Base-by-base conservation (phyloP, 1,284 basidiomycete genomes). In the Trichosporon faecale region DNA sequence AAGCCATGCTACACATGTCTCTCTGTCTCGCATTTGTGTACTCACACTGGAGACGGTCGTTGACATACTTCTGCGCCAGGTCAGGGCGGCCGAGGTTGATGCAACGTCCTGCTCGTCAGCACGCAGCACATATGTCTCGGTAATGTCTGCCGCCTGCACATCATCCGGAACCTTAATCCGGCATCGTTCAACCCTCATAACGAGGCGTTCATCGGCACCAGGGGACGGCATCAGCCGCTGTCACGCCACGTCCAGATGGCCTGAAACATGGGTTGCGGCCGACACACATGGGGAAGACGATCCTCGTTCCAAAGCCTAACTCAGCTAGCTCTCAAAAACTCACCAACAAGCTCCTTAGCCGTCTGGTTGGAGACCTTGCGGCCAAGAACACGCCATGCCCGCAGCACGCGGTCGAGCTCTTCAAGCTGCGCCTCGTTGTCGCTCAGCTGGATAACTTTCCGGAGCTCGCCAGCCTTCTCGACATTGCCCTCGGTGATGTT, bases 21-120 rank as follows among this genome's bases (percentile, higher is more conserved):
- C 12, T 52, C 2, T 11, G 6, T 11, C 2, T 8, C 35, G 12
- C 6, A 11, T 6, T 14, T 9, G 11, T 37, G 40, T 12, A 71
- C 70, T 66, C 31, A 74, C 73, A 74, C 44, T 68, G 64, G 68
- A 72, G 55, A 55, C 57, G 55, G 71, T 74, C 64, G 6, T 25
- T 11, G 29, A 37, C 60, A 64, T 67, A 72, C 64, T 67, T 64
- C 27, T 70, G 52, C 11, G 73, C 73, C n/a, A 74, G 67, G 49
- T 74, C 73, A 21, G 69, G 64, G 37, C 71, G 68, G 8, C 69
- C 71, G 27, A 74, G 69, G 67, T 70, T 70, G 68, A 74, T 67
- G 66, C 73, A 74, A 31, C 73, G 73, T 31, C 73, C 71, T 72
- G 65, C n/a, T 5, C 0, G 57, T 69, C 29, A 69, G 68, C 27